Conservation (phyloP, 2,329 filamentous ascomycete species). For the Leptographium flavum region DNA sequence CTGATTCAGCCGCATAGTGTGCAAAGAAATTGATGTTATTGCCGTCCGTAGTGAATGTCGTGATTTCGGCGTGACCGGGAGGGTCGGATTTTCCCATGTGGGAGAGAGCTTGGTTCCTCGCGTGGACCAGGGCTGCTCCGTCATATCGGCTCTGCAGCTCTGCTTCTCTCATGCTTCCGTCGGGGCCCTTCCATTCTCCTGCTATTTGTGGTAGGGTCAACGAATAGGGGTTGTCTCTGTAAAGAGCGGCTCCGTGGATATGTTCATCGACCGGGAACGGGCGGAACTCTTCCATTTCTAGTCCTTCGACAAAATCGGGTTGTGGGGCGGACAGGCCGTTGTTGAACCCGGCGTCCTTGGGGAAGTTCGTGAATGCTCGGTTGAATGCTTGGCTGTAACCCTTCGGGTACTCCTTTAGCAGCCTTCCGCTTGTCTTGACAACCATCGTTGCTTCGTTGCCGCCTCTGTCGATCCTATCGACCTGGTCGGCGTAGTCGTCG, state of each 20-base stretch:
- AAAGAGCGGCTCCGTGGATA: slow-evolving; percentile 9
- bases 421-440: background rate
- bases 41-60: slow-evolving; percentile 17
- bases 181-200: slow-evolving; percentile 13
- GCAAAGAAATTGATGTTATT: slow-evolving; percentile 13
- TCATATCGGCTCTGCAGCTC: slow-evolving; percentile 12
- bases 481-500: background rate
- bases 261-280: background rate
- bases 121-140: slow-evolving; percentile 16
- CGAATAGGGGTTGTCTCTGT: slow-evolving; percentile 10
- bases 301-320: background rate
- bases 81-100: slow-evolving; percentile 10
- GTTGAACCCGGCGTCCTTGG: background rate
- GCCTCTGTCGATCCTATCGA: too few relatives aligned
- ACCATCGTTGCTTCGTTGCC: background rate
- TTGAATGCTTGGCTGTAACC: background rate
- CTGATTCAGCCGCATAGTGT: slow-evolving; percentile 12
- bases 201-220: slow-evolving; percentile 16
- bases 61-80: slow-evolving; percentile 12
- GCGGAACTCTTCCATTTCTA: background rate
- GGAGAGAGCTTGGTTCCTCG: slow-evolving; percentile 14
- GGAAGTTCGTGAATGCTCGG: background rate
- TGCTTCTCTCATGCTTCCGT: slow-evolving; percentile 8
- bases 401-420: background rate
- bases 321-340: background rate